Evolutionary conservation across 2,329 filamentous ascomycete species (phyloP), one percentile per base, ranked within the genome.

Genomic region (Aspergillus arachidicola): DNA sequence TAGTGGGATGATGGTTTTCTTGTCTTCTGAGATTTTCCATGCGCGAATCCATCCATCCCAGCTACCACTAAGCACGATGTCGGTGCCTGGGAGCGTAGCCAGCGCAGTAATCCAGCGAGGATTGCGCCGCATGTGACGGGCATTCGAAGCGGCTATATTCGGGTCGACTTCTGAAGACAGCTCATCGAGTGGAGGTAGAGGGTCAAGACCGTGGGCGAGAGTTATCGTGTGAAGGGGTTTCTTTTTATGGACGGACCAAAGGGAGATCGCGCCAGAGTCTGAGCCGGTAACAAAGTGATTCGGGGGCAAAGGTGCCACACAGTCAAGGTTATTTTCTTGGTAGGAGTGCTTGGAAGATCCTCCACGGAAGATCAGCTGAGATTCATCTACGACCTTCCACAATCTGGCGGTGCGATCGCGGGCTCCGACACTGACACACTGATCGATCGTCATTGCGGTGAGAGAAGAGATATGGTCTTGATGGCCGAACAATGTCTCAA

Each of bases 361-460:
- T 62, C 94, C 94, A 55, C 94, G 90, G 79, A 98, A 99, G 2
- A 98, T 94, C 7, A 99, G 86, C 76, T 99, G 95, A 1, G 91
- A 92, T 80, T 99, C 94, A 72, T 99, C 95, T 5, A 92, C 88
- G 1, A 99, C 94, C 79, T 97, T 97, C 95, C 95, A 99, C 70
- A 97, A 81, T 63, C 95, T 86, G 45, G 94, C 95, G 2, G 94
- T 97, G 62, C 94, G 89, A 77, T 99, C 95, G 68, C 95, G 86
- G 6, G 93, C 91, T 60, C 95, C 95, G 21, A 97, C 95, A 65
- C 90, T 95, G 64, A 98, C 85, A 75, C 95, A 97, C 56, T 93
- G 89, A 78, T 98, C 95, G 70, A 93, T 89, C 2, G 90, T 89
- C 66, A 96, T 85, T 26, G 92, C 90, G 67, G 92, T 91, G 60